Conservation (phyloP, 352 stramenopile species). For the Phytophthora quininea region DNA sequence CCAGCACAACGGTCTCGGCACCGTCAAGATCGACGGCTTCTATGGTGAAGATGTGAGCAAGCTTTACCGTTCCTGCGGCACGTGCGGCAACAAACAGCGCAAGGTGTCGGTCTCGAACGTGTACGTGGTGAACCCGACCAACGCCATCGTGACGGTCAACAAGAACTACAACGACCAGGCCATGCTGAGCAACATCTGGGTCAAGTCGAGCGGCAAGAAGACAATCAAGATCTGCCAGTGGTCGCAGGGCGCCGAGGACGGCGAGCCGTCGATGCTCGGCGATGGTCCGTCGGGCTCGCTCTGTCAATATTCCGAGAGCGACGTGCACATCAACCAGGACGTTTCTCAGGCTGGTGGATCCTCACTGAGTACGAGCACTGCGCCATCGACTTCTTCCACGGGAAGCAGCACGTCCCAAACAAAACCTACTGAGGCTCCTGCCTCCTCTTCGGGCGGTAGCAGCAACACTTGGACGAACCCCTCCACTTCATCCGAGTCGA, state of each 20-base stretch:
- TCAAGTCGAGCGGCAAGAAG: conserved; percentile 11
- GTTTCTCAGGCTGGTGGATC: conserved; percentile 15
- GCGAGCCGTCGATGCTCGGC: conserved; percentile 7
- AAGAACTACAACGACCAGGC: conserved; percentile 42
- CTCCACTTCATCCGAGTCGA: not conserved
- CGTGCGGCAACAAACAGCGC: conserved; percentile 34
- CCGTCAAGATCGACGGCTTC: conserved; percentile 14
- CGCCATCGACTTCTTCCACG: not conserved
- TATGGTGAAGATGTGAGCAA: conserved; percentile 17
- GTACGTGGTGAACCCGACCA: conserved; percentile 35
- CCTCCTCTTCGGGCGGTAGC: not conserved
- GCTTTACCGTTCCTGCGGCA: conserved; percentile 32
- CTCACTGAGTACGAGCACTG: not conserved
- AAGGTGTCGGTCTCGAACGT: conserved; percentile 43
- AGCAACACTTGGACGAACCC: not conserved
- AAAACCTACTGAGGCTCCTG: not conserved
- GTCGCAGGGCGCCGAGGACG: conserved; percentile 16
- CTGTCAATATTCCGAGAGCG: conserved; percentile 1
- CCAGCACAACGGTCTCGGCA: conserved; percentile 15
- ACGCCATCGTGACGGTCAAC: conserved; percentile 44
- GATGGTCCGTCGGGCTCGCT: not conserved
- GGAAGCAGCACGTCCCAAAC: conserved; percentile 15
- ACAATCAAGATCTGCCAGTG: conserved; percentile 12
- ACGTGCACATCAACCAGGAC: conserved; percentile 11
- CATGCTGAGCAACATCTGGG: conserved; percentile 40